Base-by-base conservation (phyloP, 1,139 yeast genomes). In the Debaryomycetaceae sp. region DNA sequence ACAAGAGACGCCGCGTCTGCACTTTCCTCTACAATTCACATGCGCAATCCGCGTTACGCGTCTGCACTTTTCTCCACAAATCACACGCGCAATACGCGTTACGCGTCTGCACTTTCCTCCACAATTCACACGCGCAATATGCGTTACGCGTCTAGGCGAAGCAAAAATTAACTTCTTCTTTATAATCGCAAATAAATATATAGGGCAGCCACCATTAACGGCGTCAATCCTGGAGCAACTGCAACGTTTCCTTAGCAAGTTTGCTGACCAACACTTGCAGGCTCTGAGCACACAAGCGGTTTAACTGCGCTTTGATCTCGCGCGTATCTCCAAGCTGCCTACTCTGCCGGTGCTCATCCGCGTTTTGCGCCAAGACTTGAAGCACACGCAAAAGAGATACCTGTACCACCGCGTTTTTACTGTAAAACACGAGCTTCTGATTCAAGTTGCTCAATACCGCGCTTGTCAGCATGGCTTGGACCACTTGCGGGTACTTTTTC, bases 261-360 rank as follows among this genome's bases (percentile, higher is more conserved):
- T 58, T 66, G 20, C 53, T 60, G 2, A 61, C 55, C 39, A 61
- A 58, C 4, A 61, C 51, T 4, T 65, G 58, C 8, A 46, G 47
- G 25, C 46, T 45, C 23, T 51, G 40, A 10, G 46, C 36, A 22
- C 43, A 44, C 26, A 59, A 41, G 4, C 38, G 27, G 4, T 30
- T 32, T 29, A 61, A 39, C 4, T 33, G 37, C 13, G 26, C 27
- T 16, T 27, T 26, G 4, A 39, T 33, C 11, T 29, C 27, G 7
- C 26, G 29, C n/a, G 30, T 25, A 10, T 30, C 21, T 11, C 22
- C 18, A 16, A 29, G 19, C 14, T 14, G 7, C 21, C 22, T 30
- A 4, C 38, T 34, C 15, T 28, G 22, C 5, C 27, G 30, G 8
- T 16, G 15, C 6, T 31, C 32, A 4, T 26, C 32, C 4, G 37